phyloP scores from a whole-genome alignment of 2,329 filamentous ascomycete species.

The Mycosphaerella sp. region DNA sequence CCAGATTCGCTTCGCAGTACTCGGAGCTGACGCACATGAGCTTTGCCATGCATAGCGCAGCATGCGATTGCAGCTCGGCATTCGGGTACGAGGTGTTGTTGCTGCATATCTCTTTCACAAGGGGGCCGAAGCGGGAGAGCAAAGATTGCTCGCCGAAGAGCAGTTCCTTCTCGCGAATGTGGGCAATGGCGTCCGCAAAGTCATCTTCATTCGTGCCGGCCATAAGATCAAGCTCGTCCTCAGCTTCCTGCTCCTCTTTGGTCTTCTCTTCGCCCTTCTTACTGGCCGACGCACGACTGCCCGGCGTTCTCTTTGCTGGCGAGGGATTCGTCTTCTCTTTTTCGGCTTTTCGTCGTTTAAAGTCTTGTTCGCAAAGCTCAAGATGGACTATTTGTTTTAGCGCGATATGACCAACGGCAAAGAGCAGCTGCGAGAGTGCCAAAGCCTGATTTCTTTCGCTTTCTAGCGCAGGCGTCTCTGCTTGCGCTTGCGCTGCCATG shows the following conservation, averaged over 20 bases:
- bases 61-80: constrained; percentile 82
- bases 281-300: constrained; percentile 30
- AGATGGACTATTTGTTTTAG: constrained; percentile 99
- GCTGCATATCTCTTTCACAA: constrained; percentile 88
- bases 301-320: constrained; percentile 24
- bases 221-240: constrained; percentile 91
- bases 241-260: constrained; percentile 54
- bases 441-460: constrained; percentile 45
- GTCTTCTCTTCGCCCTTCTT: constrained; percentile 43
- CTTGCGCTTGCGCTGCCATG: constrained; percentile 20
- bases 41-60: constrained; percentile 91
- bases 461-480: constrained; percentile 17
- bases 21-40: constrained; percentile 97
- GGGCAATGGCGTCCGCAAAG: constrained; percentile 78
- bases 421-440: constrained; percentile 81
- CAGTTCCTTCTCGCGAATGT: constrained; percentile 78
- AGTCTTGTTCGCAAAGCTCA: constrained; percentile 94
- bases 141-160: constrained; percentile 77
- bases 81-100: constrained; percentile 92
- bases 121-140: constrained; percentile 80
- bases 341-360: constrained; percentile 91
- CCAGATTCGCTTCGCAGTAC: constrained; percentile 90
- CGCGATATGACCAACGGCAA: constrained; percentile 91
- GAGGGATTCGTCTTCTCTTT: constrained; percentile 60
- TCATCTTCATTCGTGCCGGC: constrained; percentile 94